Conservation (phyloP, 306 rosid species). For the Malus orientalis region DNA sequence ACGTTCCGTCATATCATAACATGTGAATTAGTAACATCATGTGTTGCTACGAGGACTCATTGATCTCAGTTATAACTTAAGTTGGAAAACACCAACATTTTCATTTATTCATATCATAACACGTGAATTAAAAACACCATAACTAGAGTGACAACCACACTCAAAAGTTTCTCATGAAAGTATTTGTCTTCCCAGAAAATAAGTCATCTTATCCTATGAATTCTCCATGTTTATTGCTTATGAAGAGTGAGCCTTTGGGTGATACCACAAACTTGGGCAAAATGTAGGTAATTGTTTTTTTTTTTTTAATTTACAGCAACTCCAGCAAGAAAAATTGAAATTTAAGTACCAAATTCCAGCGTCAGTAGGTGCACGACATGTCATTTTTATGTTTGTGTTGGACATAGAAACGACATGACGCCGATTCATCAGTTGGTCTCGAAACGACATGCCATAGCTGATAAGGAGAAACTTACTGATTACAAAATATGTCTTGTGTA, state of each 20-base stretch:
- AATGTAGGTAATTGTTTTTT: background rate
- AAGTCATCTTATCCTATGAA: background rate
- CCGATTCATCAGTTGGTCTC: background rate
- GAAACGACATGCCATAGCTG: background rate
- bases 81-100: background rate
- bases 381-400: background rate
- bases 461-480: background rate
- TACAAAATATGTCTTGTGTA: background rate
- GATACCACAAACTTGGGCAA: background rate
- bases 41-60: background rate
- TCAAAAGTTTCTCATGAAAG: background rate
- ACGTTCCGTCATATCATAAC: too few relatives aligned
- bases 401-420: background rate
- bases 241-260: conserved; percentile 11
- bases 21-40: too few relatives aligned
- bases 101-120: background rate
- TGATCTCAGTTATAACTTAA: too few relatives aligned
- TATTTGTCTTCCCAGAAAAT: conserved; percentile 1
- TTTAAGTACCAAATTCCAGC: background rate
- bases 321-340: background rate
- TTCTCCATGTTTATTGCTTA: background rate
- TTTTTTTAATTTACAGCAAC: background rate
- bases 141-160: too few relatives aligned
- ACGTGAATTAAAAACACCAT: background rate
- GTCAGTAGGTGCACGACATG: background rate